A percentile compares a stretch with the other conserved stretches of the same genome.
phyloP scores from a whole-genome alignment of 2,329 filamentous ascomycete genomes.

The Clarireedia monteithiana region DNA sequence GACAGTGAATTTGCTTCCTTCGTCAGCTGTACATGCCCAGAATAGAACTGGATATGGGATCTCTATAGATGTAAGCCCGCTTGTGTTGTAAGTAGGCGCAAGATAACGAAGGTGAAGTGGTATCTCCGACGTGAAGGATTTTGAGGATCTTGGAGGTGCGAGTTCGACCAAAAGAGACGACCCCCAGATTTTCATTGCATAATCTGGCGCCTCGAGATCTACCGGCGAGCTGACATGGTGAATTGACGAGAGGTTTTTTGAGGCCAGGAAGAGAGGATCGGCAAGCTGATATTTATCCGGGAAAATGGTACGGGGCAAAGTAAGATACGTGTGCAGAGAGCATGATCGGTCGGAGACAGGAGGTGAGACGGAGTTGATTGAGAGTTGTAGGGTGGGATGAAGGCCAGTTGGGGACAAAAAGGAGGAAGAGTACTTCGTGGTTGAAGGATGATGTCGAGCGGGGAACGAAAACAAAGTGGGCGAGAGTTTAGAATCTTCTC shows the following conservation, averaged over 20 bases:
- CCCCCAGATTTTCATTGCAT: constrained; percentile 70
- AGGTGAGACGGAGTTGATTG: constrained; percentile 45
- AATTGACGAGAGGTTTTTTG: constrained; percentile 67
- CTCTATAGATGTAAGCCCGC: constrained; percentile 46
- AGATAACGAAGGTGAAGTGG: constrained; percentile 85
- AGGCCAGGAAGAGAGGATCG: constrained; percentile 68
- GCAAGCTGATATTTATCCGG: constrained; percentile 80
- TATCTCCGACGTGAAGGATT: constrained; percentile 58
- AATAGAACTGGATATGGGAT: constrained; percentile 79
- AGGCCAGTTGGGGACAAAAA: constrained; percentile 71
- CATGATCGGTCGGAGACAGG: constrained; percentile 51
- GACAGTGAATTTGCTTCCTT: constrained; percentile 57
- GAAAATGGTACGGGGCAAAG: constrained; percentile 74
- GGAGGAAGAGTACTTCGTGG: constrained; percentile 49
- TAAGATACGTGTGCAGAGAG: constrained; percentile 70
- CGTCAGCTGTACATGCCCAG: constrained; percentile 73
- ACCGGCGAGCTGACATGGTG: constrained; percentile 66
- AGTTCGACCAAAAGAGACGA: constrained; percentile 71
- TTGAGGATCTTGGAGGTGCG: constrained; percentile 37
- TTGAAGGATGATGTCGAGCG: constrained; percentile 60
- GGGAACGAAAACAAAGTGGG: constrained; percentile 78
- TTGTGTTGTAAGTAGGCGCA: constrained; percentile 40
- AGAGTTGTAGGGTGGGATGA: constrained; percentile 71
- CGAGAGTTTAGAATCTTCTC: constrained; percentile 63
- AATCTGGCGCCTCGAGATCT: constrained; percentile 86